Conservation (phyloP, 208 protist species). For the Trypanosoma grayi region DNA sequence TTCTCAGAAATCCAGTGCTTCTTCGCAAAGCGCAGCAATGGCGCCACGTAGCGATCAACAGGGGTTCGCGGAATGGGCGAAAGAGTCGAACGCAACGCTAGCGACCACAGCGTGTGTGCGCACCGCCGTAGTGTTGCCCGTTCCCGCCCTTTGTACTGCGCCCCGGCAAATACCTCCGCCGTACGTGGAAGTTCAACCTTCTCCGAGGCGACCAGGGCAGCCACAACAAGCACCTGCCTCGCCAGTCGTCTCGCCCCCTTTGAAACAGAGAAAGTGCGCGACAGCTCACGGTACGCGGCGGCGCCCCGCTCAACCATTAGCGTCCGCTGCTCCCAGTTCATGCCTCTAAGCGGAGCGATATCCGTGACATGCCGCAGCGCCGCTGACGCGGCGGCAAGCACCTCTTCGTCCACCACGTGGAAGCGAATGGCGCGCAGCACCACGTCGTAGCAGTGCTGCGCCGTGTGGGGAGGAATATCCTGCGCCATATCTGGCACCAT, state of each 20-base stretch:
- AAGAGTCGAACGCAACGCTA: slow-evolving; percentile 21
- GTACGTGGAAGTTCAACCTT: slow-evolving; percentile 12
- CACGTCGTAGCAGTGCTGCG: slow-evolving; percentile 23
- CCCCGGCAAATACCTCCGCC: background rate
- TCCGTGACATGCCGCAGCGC: slow-evolving; percentile 13
- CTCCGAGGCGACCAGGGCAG: slow-evolving; percentile 6
- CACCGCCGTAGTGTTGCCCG: background rate
- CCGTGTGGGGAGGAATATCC: slow-evolving; percentile 6
- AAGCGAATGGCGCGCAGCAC: slow-evolving; percentile 17
- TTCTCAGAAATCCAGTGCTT: slow-evolving; percentile 16
- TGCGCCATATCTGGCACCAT: slow-evolving; percentile 1
- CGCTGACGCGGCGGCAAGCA: background rate
- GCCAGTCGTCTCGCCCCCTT: slow-evolving; percentile 21
- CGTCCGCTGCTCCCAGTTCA: slow-evolving; percentile 20
- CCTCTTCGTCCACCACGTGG: slow-evolving; percentile 21
- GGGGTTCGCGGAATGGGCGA: slow-evolving; percentile 18
- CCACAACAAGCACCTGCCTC: slow-evolving; percentile 29
- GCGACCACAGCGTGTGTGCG: slow-evolving; percentile 25
- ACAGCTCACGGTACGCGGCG: slow-evolving; percentile 23
- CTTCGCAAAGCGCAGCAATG: slow-evolving; percentile 28
- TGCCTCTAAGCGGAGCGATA: background rate
- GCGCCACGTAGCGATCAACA: slow-evolving; percentile 36
- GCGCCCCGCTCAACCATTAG: slow-evolving; percentile 6
- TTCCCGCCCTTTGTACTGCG: background rate
- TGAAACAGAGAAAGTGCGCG: slow-evolving; percentile 20